These are phyloP conservation scores for Colletotrichum lindemuthianum DNA, from an alignment of 2,329 filamentous ascomycete genomes.

Conservation along the genomic window DNA sequence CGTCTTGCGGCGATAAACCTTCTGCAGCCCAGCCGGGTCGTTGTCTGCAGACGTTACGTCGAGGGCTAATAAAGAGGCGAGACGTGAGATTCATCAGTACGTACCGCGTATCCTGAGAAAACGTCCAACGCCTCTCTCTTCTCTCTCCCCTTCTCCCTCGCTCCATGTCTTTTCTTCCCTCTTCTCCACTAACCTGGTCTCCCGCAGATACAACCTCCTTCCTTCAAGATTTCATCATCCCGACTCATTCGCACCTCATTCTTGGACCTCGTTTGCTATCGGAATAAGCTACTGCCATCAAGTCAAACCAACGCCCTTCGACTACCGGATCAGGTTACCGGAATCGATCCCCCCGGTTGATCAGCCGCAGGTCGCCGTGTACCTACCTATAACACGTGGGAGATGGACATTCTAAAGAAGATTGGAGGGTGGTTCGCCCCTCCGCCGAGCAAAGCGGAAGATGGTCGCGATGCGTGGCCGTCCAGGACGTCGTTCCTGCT, in stretches of 20 bases:
- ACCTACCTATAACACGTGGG: neutral
- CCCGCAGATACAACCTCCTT: neutral
- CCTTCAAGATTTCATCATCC: conserved; percentile 17
- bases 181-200: conserved; percentile 1
- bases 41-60: neutral
- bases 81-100: neutral
- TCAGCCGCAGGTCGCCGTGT: neutral
- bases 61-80: conserved; percentile 3
- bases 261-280: neutral
- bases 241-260: conserved; percentile 12
- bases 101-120: conserved; percentile 1
- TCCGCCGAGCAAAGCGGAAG: conserved; percentile 47
- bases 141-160: neutral
- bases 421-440: conserved; percentile 47
- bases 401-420: conserved; percentile 42
- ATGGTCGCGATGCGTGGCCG: conserved; percentile 64
- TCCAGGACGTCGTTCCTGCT: conserved; percentile 65
- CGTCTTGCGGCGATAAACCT: conserved; percentile 13
- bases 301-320: neutral
- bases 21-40: conserved; percentile 9
- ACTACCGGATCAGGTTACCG: neutral
- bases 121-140: neutral
- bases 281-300: neutral
- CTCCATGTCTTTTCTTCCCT: neutral
- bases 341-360: neutral